Evolutionary conservation across 306 rosid genomes (phyloP).

Genomic region (Malus fusca): DNA sequence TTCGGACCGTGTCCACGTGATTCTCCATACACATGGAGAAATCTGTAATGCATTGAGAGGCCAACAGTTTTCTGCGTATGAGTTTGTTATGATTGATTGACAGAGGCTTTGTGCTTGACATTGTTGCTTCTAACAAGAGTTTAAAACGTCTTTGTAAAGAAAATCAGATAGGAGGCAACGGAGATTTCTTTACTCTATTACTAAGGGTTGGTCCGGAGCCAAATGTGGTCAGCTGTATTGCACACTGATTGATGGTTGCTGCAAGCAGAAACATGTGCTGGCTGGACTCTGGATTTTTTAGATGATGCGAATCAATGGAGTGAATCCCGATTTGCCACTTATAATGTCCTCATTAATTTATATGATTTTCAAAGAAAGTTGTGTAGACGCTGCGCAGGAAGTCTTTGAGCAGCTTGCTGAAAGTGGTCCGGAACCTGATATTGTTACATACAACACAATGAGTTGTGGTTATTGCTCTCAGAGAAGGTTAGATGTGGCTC

Average conservation of each 20-base stretch:
- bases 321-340: slow-evolving; percentile 17
- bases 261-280: slow-evolving; percentile 7
- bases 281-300: slow-evolving; percentile 2
- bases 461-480: slow-evolving; percentile 22
- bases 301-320: slow-evolving; percentile 15
- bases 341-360: slow-evolving; percentile 14
- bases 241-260: slow-evolving; percentile 19
- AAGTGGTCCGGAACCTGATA: slow-evolving; percentile 20
- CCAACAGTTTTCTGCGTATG: slow-evolving; percentile 1
- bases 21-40: slow-evolving; percentile 8
- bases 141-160: neutral
- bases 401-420: slow-evolving; percentile 11
- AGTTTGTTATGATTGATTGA: slow-evolving; percentile 11
- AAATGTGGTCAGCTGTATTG: slow-evolving; percentile 16
- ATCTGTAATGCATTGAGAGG: slow-evolving; percentile 8
- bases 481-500: slow-evolving; percentile 18
- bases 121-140: neutral
- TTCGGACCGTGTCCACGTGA: neutral
- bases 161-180: neutral
- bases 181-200: neutral
- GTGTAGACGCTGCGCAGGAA: slow-evolving; percentile 1
- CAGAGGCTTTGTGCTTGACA: slow-evolving; percentile 2
- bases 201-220: slow-evolving; percentile 18
- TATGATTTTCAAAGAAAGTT: slow-evolving; percentile 9
- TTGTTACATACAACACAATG: slow-evolving; percentile 27